Evolutionary conservation across 1,139 yeast species (phyloP), one percentile per base, ranked within the genome.

Genomic region (Hemisphaericaspora subhashii): DNA sequence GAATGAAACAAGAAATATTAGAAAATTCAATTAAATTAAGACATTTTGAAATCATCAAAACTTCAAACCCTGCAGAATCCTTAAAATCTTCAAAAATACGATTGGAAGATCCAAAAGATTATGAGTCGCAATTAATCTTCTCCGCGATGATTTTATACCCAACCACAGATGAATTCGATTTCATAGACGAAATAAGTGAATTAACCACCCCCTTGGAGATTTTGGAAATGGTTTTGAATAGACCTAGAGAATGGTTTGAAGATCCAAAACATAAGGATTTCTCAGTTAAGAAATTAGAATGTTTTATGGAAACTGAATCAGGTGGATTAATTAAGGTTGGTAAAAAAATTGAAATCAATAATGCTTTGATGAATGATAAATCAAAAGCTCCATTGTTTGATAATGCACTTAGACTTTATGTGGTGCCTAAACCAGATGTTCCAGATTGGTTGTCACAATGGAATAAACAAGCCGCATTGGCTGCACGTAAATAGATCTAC

Each of bases 291-390:
- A 76, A 75, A 41, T 64, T 90, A 26, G 84, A 85, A 40, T 83
- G 85, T 15, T 90, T 72, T 57, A 81, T 87, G 79, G 97, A 88
- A 59, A 88, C 97, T 0, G 72, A 66, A 31, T 56, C 80, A 3
- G 97, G 96, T 30, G 98, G 98, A 0, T 69, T 92, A 43, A 81
- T 90, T 30, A 88, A 87, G 60, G 79, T 86, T 2, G 96, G 96
- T 29, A 86, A 83, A 58, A 87, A 86, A 50, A 77, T 82, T 18
- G 69, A 86, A 1, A 60, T 90, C 20, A 77, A 79, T 48, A 75
- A 77, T 42, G 84, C 84, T 0, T 68, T 89, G 46, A 74, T 79
- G 64, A 74, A 79, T 40, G 79, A 76, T 31, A 62, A 65, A 9
- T 87, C 95, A 7, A 73, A 70, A 30, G 79, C 87, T 5, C 96